These are phyloP conservation scores for Aciculosporium take DNA, from an alignment of 2,329 filamentous ascomycete genomes.

Conservation along the genomic window DNA sequence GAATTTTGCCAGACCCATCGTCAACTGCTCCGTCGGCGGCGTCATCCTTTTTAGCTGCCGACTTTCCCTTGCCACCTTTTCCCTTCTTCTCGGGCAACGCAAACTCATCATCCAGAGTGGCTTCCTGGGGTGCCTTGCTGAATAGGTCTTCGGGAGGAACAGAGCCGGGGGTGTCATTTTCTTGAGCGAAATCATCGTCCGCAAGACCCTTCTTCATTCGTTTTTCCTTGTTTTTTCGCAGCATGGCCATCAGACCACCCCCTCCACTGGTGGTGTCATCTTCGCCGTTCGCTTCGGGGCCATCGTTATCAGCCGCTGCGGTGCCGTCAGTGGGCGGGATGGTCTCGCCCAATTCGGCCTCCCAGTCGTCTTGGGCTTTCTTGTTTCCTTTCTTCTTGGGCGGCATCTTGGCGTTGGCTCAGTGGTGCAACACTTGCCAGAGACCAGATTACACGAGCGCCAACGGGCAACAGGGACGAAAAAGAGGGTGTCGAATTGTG, in stretches of 20 bases:
- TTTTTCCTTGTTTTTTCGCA: constrained; percentile 72
- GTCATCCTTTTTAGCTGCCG: constrained; percentile 28
- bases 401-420: constrained; percentile 47
- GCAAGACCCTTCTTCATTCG: constrained; percentile 75
- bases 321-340: constrained; percentile 44
- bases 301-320: constrained; percentile 28
- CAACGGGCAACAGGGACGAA: not conserved
- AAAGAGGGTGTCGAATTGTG: not conserved
- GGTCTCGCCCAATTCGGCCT: constrained; percentile 75
- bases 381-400: constrained; percentile 90
- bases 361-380: constrained; percentile 81
- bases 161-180: constrained; percentile 34
- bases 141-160: constrained; percentile 24
- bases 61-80: constrained; percentile 41
- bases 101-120: constrained; percentile 73
- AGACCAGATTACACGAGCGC: not conserved
- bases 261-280: constrained; percentile 43
- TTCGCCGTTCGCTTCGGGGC: constrained; percentile 32
- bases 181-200: constrained; percentile 57
- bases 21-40: constrained; percentile 37
- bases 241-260: constrained; percentile 64
- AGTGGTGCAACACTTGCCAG: not conserved
- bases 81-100: constrained; percentile 64
- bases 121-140: constrained; percentile 66
- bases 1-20: constrained; percentile 49